These are phyloP conservation scores for Pestalotiopsis fici DNA, from an alignment of 2,329 filamentous ascomycete species.

Conservation along the genomic window DNA sequence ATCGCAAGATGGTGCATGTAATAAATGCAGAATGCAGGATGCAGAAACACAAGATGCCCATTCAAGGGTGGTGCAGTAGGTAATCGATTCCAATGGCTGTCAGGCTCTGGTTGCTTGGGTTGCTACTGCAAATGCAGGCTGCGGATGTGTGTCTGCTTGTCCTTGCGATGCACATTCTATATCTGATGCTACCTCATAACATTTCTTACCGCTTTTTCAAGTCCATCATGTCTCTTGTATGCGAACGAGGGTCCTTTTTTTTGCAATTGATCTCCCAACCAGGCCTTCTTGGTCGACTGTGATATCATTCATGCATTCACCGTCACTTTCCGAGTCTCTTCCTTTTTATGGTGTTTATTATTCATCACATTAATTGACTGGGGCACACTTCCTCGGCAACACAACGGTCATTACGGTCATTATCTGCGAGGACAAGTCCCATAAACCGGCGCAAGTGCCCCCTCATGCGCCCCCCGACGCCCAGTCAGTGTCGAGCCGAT, in stretches of 20 bases:
- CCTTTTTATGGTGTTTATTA: not conserved
- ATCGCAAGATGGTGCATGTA: not conserved
- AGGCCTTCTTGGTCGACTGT: not conserved
- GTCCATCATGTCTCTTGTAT: too few relatives aligned
- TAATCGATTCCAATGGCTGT: not conserved
- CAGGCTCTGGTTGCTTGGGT: not conserved
- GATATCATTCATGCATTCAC: not conserved
- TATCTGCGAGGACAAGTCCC: not conserved
- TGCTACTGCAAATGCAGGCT: not conserved
- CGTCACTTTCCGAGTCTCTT: not conserved
- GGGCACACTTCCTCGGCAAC: not conserved
- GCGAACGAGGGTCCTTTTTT: too few relatives aligned
- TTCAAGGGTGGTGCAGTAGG: not conserved
- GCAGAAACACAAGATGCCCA: not conserved
- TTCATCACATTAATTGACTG: not conserved
- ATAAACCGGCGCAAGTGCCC: too few relatives aligned
- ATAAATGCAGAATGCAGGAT: not conserved
- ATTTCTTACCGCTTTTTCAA: constrained; percentile 6
- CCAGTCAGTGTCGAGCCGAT: too few relatives aligned
- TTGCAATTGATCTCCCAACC: too few relatives aligned
- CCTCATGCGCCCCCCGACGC: too few relatives aligned
- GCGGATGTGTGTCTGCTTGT: not conserved
- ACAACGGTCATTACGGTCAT: not conserved
- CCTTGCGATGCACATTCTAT: not conserved
- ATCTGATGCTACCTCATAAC: not conserved